A percentile compares a stretch with the other conserved stretches of the same genome.
phyloP scores from a whole-genome alignment of 1,284 basidiomycete genomes.

The Apiotrichum sp. region DNA sequence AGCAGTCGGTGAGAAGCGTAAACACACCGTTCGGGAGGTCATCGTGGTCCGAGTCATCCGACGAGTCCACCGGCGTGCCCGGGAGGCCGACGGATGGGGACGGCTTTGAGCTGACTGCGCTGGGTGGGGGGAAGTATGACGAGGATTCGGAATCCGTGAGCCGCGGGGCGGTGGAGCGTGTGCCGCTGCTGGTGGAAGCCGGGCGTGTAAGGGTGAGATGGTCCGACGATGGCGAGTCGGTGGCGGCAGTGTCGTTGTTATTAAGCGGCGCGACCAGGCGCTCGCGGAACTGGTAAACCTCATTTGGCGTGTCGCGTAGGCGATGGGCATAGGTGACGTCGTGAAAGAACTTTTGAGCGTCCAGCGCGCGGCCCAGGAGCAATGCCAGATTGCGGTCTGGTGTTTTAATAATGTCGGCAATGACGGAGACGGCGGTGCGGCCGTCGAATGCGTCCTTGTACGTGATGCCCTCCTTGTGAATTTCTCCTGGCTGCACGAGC shows the following conservation, averaged over 20 bases:
- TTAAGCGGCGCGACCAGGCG: conserved; percentile 39
- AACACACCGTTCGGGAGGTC: conserved; percentile 91
- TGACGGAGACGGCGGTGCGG: conserved; percentile 90
- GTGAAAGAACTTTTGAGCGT: conserved; percentile 99
- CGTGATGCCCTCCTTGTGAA: conserved; percentile 87
- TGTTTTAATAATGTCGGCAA: conserved; percentile 96
- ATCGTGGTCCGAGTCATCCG: conserved; percentile 42
- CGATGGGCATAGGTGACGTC: conserved; percentile 99
- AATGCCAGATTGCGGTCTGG: conserved; percentile 94
- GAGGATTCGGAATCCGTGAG: conserved; percentile 8
- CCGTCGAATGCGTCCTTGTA: conserved; percentile 97
- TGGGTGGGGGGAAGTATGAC: conserved; percentile 20
- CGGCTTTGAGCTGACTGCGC: background rate
- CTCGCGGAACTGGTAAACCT: conserved; percentile 83
- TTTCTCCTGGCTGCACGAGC: conserved; percentile 68
- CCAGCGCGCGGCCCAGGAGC: conserved; percentile 85
- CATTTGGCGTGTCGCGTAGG: conserved; percentile 76
- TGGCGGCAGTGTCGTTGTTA: conserved; percentile 17
- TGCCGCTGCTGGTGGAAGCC: conserved; percentile 21
- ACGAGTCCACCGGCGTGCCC: background rate
- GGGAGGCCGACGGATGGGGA: background rate
- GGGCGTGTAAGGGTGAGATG: conserved; percentile 15
- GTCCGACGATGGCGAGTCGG: conserved; percentile 25
- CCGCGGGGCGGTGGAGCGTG: background rate
- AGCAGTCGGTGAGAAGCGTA: conserved; percentile 93